Conservation (phyloP, 371 early-diverging fungal genomes). For the Ecytonucleospora hepatopenaei region DNA sequence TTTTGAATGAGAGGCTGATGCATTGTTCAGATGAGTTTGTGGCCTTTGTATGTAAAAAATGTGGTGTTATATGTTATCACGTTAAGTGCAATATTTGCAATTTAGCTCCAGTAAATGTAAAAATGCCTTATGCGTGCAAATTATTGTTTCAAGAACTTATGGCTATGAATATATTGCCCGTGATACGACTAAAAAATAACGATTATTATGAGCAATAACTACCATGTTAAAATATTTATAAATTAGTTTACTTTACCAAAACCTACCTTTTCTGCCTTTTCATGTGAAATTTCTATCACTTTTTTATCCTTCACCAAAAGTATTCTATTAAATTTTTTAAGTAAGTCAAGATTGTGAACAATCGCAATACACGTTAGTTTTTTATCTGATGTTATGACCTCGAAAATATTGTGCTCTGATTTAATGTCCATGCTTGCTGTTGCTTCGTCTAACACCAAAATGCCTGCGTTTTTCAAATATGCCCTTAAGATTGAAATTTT, state of each 20-base stretch:
- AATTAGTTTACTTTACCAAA: neutral
- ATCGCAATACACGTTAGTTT: constrained; percentile 34
- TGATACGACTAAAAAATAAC: constrained; percentile 42
- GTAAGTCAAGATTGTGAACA: constrained; percentile 42
- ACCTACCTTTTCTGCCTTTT: neutral
- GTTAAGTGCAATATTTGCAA: constrained; percentile 67
- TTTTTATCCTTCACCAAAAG: constrained; percentile 18
- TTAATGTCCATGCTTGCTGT: constrained; percentile 61
- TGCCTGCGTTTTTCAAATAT: constrained; percentile 58
- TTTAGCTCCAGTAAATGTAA: constrained; percentile 69
- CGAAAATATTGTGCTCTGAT: constrained; percentile 53
- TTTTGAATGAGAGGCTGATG: constrained; percentile 83
- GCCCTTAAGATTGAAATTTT: constrained; percentile 64
- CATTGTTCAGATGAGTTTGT: constrained; percentile 81
- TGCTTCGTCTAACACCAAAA: constrained; percentile 59
- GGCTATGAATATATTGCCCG: constrained; percentile 86
- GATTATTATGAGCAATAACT: neutral
- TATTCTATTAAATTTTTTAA: constrained; percentile 39
- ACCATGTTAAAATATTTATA: neutral
- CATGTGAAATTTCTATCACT: neutral
- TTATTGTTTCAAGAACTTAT: constrained; percentile 76
- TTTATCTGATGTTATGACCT: constrained; percentile 6
- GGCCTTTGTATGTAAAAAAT: constrained; percentile 72
- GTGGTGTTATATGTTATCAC: constrained; percentile 78
- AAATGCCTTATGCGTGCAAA: constrained; percentile 77